phyloP scores from a whole-genome alignment of 371 early-diverging fungal genomes.

The Chytridiales sp. region DNA sequence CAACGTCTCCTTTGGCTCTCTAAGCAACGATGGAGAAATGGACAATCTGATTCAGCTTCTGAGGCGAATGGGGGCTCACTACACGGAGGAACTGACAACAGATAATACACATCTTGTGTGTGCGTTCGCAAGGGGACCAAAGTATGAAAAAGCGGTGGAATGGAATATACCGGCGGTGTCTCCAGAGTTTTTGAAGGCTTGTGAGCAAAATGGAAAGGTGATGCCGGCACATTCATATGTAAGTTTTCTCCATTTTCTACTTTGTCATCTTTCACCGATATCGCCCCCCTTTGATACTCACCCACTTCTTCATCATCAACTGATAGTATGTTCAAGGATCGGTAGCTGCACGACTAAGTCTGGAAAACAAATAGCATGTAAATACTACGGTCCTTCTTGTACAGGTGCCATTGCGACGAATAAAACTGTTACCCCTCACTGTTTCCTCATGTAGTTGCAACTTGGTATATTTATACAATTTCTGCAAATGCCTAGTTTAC shows the following conservation, averaged over 20 bases:
- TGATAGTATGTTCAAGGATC: no score
- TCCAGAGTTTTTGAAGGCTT: conserved; percentile 90
- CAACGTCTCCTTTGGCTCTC: conserved; percentile 86
- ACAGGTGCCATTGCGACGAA: no score
- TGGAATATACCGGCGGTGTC: conserved; percentile 90
- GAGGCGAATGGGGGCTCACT: conserved; percentile 82
- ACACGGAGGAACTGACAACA: conserved; percentile 79
- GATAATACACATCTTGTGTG: conserved; percentile 92
- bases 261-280: background rate
- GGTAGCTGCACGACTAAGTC: no score
- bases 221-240: conserved; percentile 63
- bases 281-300: background rate
- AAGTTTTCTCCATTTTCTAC: background rate
- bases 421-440: no score
- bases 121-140: conserved; percentile 75
- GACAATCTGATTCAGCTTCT: conserved; percentile 74
- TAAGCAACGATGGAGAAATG: conserved; percentile 64
- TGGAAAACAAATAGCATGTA: no score
- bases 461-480: no score
- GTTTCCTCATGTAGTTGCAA: no score
- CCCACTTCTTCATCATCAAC: no score
- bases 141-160: conserved; percentile 83
- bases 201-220: conserved; percentile 83
- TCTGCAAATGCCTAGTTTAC: no score
- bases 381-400: no score